Base-by-base conservation (phyloP, 192 early-diverging fungal genomes). In the Rhizophagus prolifer region DNA sequence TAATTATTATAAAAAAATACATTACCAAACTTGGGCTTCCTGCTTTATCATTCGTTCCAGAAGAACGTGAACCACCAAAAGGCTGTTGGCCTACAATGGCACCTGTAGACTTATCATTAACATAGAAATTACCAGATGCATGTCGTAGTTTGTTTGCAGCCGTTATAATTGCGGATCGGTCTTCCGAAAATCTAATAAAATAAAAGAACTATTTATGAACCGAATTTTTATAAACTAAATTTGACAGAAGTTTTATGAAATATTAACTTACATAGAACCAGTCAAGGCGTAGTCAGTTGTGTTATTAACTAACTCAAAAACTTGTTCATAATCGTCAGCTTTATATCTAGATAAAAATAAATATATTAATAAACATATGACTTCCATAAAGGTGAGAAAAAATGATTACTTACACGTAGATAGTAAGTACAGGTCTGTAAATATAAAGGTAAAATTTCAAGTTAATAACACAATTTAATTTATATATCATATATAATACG, bases 21-120 rank as follows among this genome's bases (percentile, higher is more conserved):
- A 71, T 58, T 58, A 86, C 75, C 72, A 92, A 82, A 12, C 84
- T 86, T 36, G 89, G 89, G 87, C 88, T 87, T 65, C 97, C 97
- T n/a, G 95, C 96, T 89, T 99, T 99, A 81, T 99, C 97, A 81
- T 99, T 99, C n/a, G 97, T 99, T 62, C 97, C 97, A 16, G 94
- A 96, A 21, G 89, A 92, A 78, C 95, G 90, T 77, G 89, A 90
- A 78, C 97, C 97, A 79, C 97, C 97, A 82, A 99, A 99, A 23
- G 97, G 93, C 87, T 99, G 97, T 84, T 99, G 97, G 74, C 96
- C 96, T 61, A 97, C 96, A 41, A 97, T 93, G 41, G 96, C 97
- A 61, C 97, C 97, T 59, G 97, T 99, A 80, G 91, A 96, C 84
- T 99, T 99, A 88, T 99, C 97, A 82, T 99, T 99, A 81, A 99